Evolutionary conservation across 352 stramenopile species (phyloP).

Genomic region (Globisporangium cylindrosporum): DNA sequence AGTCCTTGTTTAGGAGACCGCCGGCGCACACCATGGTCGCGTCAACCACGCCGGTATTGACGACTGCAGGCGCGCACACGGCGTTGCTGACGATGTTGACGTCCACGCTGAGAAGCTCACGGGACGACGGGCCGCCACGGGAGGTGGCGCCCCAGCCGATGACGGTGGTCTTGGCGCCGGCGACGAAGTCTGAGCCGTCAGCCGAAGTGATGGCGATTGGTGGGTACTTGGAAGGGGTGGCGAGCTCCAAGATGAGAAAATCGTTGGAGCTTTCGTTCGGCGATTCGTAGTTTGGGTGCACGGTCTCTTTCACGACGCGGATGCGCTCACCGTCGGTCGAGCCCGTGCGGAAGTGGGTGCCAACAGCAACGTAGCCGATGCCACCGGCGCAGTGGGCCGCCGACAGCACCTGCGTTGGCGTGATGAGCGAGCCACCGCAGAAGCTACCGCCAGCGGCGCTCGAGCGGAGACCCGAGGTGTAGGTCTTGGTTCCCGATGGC

Average conservation of each 20-base stretch:
- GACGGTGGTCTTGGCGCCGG: constrained; percentile 6
- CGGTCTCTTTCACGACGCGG: neutral
- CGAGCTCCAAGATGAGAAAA: constrained; percentile 50
- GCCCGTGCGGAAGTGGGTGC: neutral
- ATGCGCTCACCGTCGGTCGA: neutral
- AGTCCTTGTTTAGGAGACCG: constrained; percentile 40
- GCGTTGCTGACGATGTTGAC: constrained; percentile 45
- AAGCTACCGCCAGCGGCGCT: no score
- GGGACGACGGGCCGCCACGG: constrained; percentile 25
- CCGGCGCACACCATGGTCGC: constrained; percentile 58
- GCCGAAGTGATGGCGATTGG: constrained; percentile 24
- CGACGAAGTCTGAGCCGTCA: neutral
- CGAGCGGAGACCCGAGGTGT: no score
- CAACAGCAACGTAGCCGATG: neutral
- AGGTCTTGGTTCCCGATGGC: neutral
- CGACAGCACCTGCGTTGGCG: neutral
- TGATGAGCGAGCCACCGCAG: neutral
- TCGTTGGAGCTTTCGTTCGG: constrained; percentile 26
- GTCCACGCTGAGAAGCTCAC: constrained; percentile 35
- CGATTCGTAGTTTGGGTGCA: neutral
- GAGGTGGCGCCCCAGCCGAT: constrained; percentile 16
- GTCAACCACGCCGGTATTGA: constrained; percentile 20
- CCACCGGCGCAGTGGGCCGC: neutral
- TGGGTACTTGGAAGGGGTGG: constrained; percentile 22
- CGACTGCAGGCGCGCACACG: constrained; percentile 18